phyloP scores from a whole-genome alignment of 176 grass and related monocot genomes.

The Oropetium thomaeum region DNA sequence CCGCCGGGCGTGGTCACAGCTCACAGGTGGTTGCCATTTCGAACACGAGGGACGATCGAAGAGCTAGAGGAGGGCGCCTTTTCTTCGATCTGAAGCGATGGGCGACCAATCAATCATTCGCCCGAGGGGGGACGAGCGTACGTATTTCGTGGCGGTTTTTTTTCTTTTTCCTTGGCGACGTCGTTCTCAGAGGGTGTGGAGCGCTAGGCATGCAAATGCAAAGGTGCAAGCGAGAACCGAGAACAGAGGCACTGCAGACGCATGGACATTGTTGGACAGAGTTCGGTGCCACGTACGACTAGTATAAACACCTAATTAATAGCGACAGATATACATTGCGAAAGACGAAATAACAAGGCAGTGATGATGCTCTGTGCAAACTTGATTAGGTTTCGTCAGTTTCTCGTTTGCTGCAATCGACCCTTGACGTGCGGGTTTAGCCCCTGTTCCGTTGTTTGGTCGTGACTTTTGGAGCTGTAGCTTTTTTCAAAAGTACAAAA shows the following conservation, averaged over 20 bases:
- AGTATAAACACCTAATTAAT: background rate
- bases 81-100: conserved; percentile 40
- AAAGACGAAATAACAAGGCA: too few species aligned
- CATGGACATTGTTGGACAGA: background rate
- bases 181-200: conserved; percentile 22
- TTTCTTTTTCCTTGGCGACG: background rate
- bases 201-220: background rate
- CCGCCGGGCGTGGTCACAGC: background rate
- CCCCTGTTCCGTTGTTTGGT: too few species aligned
- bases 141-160: too few species aligned
- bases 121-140: background rate
- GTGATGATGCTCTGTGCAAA: too few species aligned
- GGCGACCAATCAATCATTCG: background rate
- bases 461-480: too few species aligned
- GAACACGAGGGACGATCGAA: background rate
- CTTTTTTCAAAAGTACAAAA: too few species aligned
- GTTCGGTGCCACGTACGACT: background rate
- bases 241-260: background rate
- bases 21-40: background rate
- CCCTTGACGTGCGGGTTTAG: too few species aligned
- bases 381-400: too few species aligned
- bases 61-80: background rate
- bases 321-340: too few species aligned
- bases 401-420: too few species aligned
- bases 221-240: background rate